These are phyloP conservation scores for Chaetomium globosum DNA, from an alignment of 2,329 filamentous ascomycete species.

Conservation along the genomic window DNA sequence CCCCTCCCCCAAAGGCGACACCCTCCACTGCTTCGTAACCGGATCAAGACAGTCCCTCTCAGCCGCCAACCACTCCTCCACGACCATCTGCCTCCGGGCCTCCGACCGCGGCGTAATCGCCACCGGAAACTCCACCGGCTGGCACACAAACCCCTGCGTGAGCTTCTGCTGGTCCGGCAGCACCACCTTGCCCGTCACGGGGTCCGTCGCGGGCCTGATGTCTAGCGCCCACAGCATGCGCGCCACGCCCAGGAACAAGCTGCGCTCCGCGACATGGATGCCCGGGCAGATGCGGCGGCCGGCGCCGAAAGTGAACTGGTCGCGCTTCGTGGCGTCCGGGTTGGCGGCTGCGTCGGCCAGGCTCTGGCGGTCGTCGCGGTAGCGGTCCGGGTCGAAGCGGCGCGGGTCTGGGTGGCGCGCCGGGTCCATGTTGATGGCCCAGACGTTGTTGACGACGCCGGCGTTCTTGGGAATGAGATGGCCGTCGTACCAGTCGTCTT, in stretches of 20 bases:
- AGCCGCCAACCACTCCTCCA: slow-evolving; percentile 34
- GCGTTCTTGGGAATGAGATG: slow-evolving; percentile 51
- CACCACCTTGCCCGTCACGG: slow-evolving; percentile 40
- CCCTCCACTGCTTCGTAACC: slow-evolving; percentile 37
- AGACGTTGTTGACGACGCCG: slow-evolving; percentile 50
- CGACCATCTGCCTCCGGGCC: slow-evolving; percentile 39
- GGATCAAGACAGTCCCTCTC: slow-evolving; percentile 36
- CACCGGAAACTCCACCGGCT: slow-evolving; percentile 46
- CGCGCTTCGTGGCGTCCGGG: slow-evolving; percentile 45
- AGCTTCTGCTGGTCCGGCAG: slow-evolving; percentile 45
- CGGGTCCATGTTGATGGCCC: slow-evolving; percentile 52
- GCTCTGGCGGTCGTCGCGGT: slow-evolving; percentile 37
- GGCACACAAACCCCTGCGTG: slow-evolving; percentile 49
- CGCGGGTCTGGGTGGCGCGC: slow-evolving; percentile 48
- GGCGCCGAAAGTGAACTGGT: slow-evolving; percentile 59
- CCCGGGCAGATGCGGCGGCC: slow-evolving; percentile 62
- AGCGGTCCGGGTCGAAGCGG: slow-evolving; percentile 49
- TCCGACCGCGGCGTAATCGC: slow-evolving; percentile 43
- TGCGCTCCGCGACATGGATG: slow-evolving; percentile 56
- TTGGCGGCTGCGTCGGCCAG: slow-evolving; percentile 39
- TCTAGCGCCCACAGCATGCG: slow-evolving; percentile 53
- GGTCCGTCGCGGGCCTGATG: slow-evolving; percentile 35
- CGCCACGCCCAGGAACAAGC: slow-evolving; percentile 52
- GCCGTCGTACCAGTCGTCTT: slow-evolving; percentile 50
- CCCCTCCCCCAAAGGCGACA: slow-evolving; percentile 25